Base-by-base conservation (phyloP, 2,329 filamentous ascomycete genomes). In the Mariannaea sp. region DNA sequence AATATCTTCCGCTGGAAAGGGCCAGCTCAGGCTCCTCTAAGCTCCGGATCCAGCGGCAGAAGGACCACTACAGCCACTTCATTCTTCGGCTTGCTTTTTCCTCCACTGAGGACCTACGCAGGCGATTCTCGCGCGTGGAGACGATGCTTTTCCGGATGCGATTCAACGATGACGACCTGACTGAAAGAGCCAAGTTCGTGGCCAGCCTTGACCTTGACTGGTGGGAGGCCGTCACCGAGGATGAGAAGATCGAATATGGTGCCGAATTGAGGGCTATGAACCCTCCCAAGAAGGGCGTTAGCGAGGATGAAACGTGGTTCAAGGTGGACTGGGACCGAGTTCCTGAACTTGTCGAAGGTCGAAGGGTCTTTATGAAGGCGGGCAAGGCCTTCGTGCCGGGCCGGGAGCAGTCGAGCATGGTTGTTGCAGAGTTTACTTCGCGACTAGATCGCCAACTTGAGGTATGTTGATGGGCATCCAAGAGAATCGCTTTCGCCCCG, bases 51-150 rank as follows among this genome's bases (percentile, higher is more conserved):
- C 90, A 99, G 74, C 83, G 93, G 22, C 89, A 93, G 71, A 95
- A 94, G 70, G 94, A 99, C 65, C 94, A 99, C 74, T 99, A 97
- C 74, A 94, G 90, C 50, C 94, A 99, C 73, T 99, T 97, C 71
- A 99, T 97, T 57, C 82, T 99, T 5, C 86, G 94, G 1, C 83
- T 99, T 36, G 94, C 94, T 1, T 99, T 99, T 68, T 86, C 92
- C 1, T 86, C 88, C 2, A 97, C 93, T 0, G 92, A 96, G 68
- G 94, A 99, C 66, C 78, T 97, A 30, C 86, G 94, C 35, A 83
- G 89, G 58, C 86, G 94, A 19, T 99, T 97, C 68, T 83, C 86
- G 4, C 85, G 92, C 29, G 85, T 95, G 3, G 94, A 99, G 74
- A 90, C 89, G 0, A 90, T 89, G 82, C 80, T 99, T 1, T 99